phyloP scores from a whole-genome alignment of 768 basidiomycete genomes.

The Boletus sp. region DNA sequence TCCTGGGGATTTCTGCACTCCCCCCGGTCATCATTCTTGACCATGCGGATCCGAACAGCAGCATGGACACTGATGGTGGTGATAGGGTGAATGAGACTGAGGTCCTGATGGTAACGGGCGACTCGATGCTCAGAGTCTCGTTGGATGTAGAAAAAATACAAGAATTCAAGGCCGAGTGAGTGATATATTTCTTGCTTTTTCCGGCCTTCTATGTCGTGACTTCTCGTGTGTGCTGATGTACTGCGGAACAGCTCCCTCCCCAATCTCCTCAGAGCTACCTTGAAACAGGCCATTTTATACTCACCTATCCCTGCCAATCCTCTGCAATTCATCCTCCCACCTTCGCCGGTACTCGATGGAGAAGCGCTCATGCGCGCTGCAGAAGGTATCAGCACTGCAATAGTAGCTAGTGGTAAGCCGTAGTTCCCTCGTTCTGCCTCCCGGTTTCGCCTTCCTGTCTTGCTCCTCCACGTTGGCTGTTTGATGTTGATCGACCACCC shows the following conservation, averaged over 20 bases:
- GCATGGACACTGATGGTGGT: constrained; percentile 6
- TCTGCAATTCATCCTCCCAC: constrained; percentile 75
- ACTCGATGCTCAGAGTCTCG: constrained; percentile 63
- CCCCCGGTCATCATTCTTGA: constrained; percentile 20
- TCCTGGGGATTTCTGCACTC: constrained; percentile 64
- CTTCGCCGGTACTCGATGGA: constrained; percentile 60
- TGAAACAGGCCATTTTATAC: constrained; percentile 82
- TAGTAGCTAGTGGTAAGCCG: constrained; percentile 66
- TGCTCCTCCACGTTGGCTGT: neutral
- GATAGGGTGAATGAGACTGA: constrained; percentile 14
- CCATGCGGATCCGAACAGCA: constrained; percentile 12
- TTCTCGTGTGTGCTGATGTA: neutral
- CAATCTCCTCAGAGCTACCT: constrained; percentile 68
- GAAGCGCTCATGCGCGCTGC: constrained; percentile 79
- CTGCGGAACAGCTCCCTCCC: constrained; percentile 56
- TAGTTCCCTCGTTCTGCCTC: neutral
- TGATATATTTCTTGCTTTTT: constrained; percentile 1
- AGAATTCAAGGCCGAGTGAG: constrained; percentile 62
- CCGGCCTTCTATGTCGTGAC: neutral
- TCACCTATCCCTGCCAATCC: constrained; percentile 75
- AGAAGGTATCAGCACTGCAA: constrained; percentile 66
- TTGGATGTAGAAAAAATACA: constrained; percentile 61
- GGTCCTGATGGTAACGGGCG: constrained; percentile 51
- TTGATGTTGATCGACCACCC: neutral
- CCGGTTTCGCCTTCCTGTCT: neutral